Base-by-base conservation (phyloP, 169 alveolate genomes). In the Eimeria praecox region DNA sequence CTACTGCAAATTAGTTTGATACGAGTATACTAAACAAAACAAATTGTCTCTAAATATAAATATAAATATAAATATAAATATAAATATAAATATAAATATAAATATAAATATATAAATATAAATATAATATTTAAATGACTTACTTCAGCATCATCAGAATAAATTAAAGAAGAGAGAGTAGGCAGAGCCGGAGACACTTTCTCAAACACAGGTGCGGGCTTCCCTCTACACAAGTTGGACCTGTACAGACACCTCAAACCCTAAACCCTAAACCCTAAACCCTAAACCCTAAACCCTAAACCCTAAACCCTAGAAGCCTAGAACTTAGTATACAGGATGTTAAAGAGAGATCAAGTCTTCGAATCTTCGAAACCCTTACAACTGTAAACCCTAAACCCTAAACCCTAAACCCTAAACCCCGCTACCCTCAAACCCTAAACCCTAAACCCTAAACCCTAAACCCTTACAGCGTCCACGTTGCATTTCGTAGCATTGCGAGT, bases 391-490 rank as follows among this genome's bases (percentile, higher is more conserved):
- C 71, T 52, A 35, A 9, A 64, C 24, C 38, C 75, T n/a, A 64
- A n/a, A 64, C 75, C 75, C 75, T 18, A 18, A 4, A 64, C 75
- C 75, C 18, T 5, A 4, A 64, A 5, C 33, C 38, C 75, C 75
- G 18, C 27, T 9, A 64, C 6, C 24, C 75, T n/a, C 18, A 64
- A 64, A 64, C 75, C 75, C 75, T 64, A 64, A 64, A 73, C 42
- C 42, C 83, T 33, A 73, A 73, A 73, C 83, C 83, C 82, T 52
- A 59, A 86, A 59, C 83, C 82, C 78, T 59, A 38, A 86, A 59
- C 64, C 69, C 97, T 9, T 92, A 97, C 99, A 99, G 97, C 12
- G 99, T 98, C 99, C 99, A 99, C 16, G 99, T 98, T 71, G 99
- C 99, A 92, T 99, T 99, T 93, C 99, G 98, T 78, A 98, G 92